These are phyloP conservation scores for Anacardium occidentale DNA, from an alignment of 345 rosid genomes.

Conservation along the genomic window DNA sequence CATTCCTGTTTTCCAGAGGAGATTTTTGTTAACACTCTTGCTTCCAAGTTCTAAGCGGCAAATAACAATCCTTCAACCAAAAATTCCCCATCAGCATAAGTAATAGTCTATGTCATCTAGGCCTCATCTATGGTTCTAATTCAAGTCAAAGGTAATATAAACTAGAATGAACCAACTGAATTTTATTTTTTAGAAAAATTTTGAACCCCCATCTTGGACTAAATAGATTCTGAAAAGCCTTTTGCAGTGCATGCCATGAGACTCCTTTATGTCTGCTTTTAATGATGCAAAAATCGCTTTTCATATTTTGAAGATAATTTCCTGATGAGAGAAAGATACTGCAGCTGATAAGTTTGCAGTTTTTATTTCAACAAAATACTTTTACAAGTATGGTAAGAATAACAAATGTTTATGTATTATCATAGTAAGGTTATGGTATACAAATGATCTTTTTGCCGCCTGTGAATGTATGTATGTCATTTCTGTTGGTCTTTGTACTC, in stretches of 20 bases:
- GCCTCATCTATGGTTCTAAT: not conserved
- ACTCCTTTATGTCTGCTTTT: not conserved
- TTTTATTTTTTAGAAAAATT: too few species aligned
- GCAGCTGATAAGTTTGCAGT: not conserved
- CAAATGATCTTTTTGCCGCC: not conserved
- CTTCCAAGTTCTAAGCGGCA: too few species aligned
- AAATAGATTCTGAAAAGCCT: not conserved
- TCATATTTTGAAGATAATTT: too few species aligned
- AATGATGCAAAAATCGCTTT: not conserved
- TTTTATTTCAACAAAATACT: not conserved
- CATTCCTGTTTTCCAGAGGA: too few species aligned
- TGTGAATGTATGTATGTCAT: constrained; percentile 1
- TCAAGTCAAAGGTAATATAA: not conserved
- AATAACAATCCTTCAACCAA: too few species aligned
- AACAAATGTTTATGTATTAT: not conserved
- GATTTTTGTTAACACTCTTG: too few species aligned
- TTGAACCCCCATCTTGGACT: too few species aligned
- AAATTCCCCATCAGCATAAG: too few species aligned
- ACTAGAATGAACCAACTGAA: too few species aligned
- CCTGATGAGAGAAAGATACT: not conserved
- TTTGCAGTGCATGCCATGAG: not conserved
- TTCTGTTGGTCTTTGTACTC: constrained; percentile 35
- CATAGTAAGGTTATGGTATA: constrained; percentile 1
- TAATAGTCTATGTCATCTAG: not conserved
- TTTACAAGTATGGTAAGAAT: not conserved